Percentiles rank a stretch among this genome's conserved stretches.
Evolutionary conservation across 2,329 filamentous ascomycete genomes (phyloP).

Genomic region (Chrysoporthe puriensis): DNA sequence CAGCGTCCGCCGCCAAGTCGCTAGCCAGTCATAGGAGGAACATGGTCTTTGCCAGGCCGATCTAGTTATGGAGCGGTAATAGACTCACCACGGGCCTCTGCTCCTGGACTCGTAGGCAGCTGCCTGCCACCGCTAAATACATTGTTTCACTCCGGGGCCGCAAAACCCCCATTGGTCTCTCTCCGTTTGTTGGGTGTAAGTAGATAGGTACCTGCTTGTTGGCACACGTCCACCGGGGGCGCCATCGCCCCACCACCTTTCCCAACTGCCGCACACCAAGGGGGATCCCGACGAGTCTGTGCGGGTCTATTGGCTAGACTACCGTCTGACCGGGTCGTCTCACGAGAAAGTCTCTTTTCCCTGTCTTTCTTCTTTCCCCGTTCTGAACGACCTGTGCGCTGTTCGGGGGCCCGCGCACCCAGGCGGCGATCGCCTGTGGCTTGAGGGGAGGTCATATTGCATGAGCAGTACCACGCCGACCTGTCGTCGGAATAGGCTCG

Average conservation of each 20-base stretch:
- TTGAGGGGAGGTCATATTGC: constrained; percentile 1
- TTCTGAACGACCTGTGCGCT: too few species aligned
- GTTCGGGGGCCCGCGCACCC: neutral
- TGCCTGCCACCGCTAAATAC: neutral
- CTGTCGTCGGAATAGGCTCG: constrained; percentile 3
- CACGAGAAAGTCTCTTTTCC: neutral
- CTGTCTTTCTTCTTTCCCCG: neutral
- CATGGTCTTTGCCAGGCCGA: neutral
- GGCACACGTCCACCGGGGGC: neutral
- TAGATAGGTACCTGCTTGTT: neutral
- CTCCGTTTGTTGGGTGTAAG: neutral
- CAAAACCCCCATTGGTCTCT: neutral
- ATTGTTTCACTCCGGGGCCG: constrained; percentile 1
- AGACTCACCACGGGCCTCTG: neutral
- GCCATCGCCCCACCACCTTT: neutral
- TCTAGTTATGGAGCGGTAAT: neutral
- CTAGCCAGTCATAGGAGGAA: constrained; percentile 16
- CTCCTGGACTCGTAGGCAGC: neutral
- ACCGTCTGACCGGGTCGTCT: constrained; percentile 10
- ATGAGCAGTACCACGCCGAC: neutral
- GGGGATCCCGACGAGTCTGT: neutral
- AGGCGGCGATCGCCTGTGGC: constrained; percentile 5
- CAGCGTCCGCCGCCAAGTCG: constrained; percentile 26
- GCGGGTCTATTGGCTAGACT: constrained; percentile 5
- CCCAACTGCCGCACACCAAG: constrained; percentile 16